phyloP scores from a whole-genome alignment of 176 grass and related monocot genomes.

The Zea luxurians region DNA sequence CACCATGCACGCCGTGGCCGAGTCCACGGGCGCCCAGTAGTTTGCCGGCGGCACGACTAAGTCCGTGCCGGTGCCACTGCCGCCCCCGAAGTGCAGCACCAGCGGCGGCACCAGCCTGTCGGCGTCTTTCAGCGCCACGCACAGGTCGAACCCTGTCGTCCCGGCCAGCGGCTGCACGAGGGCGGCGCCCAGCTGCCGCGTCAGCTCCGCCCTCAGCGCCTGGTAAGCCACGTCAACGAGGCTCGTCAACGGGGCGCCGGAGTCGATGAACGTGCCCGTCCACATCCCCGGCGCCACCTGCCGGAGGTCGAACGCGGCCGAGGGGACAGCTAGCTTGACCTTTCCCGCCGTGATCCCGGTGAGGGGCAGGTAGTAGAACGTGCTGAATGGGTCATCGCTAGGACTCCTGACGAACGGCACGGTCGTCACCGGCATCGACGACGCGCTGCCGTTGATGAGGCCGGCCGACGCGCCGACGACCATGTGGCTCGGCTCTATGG shows the following conservation, averaged over 20 bases:
- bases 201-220: background rate
- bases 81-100: background rate
- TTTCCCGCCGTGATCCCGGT: background rate
- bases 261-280: slow-evolving; percentile 2
- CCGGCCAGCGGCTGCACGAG: background rate
- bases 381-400: background rate
- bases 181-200: background rate
- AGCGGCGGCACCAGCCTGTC: background rate
- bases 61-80: background rate
- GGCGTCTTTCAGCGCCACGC: background rate
- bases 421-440: background rate
- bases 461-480: slow-evolving; percentile 6
- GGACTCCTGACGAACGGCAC: slow-evolving; percentile 8
- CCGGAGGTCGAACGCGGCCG: slow-evolving; percentile 13
- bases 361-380: slow-evolving; percentile 21
- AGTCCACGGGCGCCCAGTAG: background rate
- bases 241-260: slow-evolving; percentile 6
- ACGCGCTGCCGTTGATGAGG: background rate
- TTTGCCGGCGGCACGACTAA: slow-evolving; percentile 3
- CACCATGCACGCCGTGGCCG: background rate
- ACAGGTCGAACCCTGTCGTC: background rate
- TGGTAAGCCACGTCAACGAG: slow-evolving; percentile 10
- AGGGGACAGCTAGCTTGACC: background rate
- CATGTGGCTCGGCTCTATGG: background rate
- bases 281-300: background rate